Evolutionary conservation across 192 early-diverging fungal genomes (phyloP).

Genomic region (Chytriomyces sp.): DNA sequence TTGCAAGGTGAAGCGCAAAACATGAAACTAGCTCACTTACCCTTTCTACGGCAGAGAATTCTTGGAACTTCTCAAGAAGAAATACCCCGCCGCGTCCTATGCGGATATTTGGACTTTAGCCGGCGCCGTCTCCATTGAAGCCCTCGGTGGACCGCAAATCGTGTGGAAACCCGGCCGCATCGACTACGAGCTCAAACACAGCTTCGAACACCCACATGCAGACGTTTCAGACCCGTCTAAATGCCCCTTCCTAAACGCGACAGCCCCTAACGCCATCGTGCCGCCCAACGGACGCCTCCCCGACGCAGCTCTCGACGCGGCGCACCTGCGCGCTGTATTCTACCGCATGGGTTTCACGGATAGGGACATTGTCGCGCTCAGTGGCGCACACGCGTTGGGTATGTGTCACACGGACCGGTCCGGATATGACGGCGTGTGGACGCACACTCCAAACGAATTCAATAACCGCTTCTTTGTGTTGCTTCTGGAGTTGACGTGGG

Average conservation of each 20-base stretch:
- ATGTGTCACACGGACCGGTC: conserved; percentile 56
- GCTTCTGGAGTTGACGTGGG: conserved; percentile 21
- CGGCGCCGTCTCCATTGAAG: conserved; percentile 67
- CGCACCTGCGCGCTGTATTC: conserved; percentile 57
- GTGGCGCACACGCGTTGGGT: conserved; percentile 68
- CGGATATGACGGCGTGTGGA: conserved; percentile 58
- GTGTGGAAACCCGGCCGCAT: conserved; percentile 56
- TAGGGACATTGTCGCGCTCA: conserved; percentile 68
- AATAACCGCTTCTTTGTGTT: conserved; percentile 52
- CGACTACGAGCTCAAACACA: no score
- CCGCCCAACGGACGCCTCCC: conserved; percentile 25
- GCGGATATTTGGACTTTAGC: conserved; percentile 79
- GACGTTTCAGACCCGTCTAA: neutral
- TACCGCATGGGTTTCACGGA: conserved; percentile 62
- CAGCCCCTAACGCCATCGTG: no score
- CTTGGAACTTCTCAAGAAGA: conserved; percentile 51
- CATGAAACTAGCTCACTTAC: no score
- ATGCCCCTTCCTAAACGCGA: no score
- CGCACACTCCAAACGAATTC: conserved; percentile 40
- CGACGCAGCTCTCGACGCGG: conserved; percentile 17
- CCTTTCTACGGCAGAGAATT: conserved; percentile 17
- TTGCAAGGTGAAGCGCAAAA: no score
- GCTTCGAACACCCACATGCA: no score
- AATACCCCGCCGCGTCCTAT: conserved; percentile 60
- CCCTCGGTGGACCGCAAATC: conserved; percentile 70